A percentile compares a stretch with the other conserved stretches of the same genome.
These are phyloP conservation scores for Orbilia javanica DNA, from an alignment of 2,329 filamentous ascomycete species.

Conservation along the genomic window DNA sequence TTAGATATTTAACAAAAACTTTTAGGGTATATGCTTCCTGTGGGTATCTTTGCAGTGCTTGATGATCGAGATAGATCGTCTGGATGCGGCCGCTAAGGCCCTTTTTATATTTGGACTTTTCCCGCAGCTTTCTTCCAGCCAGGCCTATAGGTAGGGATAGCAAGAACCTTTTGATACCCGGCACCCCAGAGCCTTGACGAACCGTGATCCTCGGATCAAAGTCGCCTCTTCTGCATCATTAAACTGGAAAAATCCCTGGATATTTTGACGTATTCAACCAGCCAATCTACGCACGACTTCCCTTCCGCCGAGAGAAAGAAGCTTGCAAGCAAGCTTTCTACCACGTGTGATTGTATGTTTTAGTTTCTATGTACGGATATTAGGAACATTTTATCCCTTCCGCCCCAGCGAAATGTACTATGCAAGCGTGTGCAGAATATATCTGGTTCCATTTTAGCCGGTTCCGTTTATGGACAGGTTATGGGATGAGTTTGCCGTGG, in stretches of 20 bases:
- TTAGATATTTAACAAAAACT: not conserved
- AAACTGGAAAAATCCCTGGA: slow-evolving; percentile 51
- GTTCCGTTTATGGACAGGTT: slow-evolving; percentile 24
- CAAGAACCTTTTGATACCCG: slow-evolving; percentile 14
- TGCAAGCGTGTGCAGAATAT: slow-evolving; percentile 32
- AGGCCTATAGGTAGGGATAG: slow-evolving; percentile 1
- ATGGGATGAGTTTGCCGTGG: slow-evolving; percentile 46
- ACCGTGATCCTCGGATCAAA: slow-evolving; percentile 33
- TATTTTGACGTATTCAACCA: slow-evolving; percentile 47
- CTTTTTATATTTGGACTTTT: slow-evolving; percentile 19
- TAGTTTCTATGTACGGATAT: slow-evolving; percentile 30
- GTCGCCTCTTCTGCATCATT: slow-evolving; percentile 25
- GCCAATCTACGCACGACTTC: slow-evolving; percentile 47
- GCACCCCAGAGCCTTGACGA: slow-evolving; percentile 25
- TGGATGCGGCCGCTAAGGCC: not conserved
- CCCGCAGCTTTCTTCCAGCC: not conserved
- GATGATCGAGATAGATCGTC: slow-evolving; percentile 1
- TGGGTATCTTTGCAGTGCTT: slow-evolving; percentile 10
- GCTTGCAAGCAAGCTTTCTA: slow-evolving; percentile 29
- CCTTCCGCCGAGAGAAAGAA: slow-evolving; percentile 49
- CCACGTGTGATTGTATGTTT: slow-evolving; percentile 38
- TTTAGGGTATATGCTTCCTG: slow-evolving; percentile 6
- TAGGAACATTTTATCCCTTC: slow-evolving; percentile 50
- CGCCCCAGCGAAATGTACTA: slow-evolving; percentile 21
- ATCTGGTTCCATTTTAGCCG: slow-evolving; percentile 57